These are phyloP conservation scores for Coemansia sp. DNA, from an alignment of 192 early-diverging fungal species.

Conservation along the genomic window DNA sequence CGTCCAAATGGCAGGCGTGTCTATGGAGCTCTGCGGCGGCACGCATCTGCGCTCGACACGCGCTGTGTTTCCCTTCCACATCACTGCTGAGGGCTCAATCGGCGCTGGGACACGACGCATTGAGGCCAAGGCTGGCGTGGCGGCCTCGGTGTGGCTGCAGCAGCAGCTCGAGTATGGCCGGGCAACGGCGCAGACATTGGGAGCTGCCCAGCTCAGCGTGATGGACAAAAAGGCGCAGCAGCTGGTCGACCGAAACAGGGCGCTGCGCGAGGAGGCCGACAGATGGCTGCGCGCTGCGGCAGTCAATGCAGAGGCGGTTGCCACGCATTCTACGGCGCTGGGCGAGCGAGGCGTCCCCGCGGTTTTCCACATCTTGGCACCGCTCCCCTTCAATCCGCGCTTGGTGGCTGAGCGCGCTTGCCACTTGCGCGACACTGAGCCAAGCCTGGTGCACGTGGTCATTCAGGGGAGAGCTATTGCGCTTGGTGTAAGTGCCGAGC, in stretches of 20 bases:
- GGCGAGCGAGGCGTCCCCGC: conserved; percentile 13
- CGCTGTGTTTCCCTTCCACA: conserved; percentile 82
- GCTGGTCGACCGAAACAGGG: conserved; percentile 14
- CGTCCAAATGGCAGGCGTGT: conserved; percentile 75
- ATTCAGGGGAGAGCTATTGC: conserved; percentile 73
- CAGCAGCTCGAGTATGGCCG: conserved; percentile 65
- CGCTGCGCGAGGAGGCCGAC: conserved; percentile 18
- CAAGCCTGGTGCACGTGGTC: conserved; percentile 52
- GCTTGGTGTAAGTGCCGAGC: conserved; percentile 73
- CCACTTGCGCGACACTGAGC: conserved; percentile 28
- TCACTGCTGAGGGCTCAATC: conserved; percentile 85
- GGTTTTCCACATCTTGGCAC: conserved; percentile 25
- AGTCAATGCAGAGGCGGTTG: conserved; percentile 11
- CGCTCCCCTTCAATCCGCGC: conserved; percentile 6
- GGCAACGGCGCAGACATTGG: conserved; percentile 58
- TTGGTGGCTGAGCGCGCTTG: conserved; percentile 33
- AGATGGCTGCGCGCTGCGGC: conserved; percentile 39
- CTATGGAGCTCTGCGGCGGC: conserved; percentile 96
- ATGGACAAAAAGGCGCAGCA: conserved; percentile 58
- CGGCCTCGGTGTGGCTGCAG: conserved; percentile 70
- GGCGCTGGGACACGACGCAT: conserved; percentile 96
- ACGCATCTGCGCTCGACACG: conserved; percentile 89
- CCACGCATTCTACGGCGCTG: conserved; percentile 34
- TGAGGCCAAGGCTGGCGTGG: conserved; percentile 89
- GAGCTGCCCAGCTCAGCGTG: conserved; percentile 58